Base-by-base conservation (phyloP, 495 filamentous ascomycete species). In the Penicillium goetzii region DNA sequence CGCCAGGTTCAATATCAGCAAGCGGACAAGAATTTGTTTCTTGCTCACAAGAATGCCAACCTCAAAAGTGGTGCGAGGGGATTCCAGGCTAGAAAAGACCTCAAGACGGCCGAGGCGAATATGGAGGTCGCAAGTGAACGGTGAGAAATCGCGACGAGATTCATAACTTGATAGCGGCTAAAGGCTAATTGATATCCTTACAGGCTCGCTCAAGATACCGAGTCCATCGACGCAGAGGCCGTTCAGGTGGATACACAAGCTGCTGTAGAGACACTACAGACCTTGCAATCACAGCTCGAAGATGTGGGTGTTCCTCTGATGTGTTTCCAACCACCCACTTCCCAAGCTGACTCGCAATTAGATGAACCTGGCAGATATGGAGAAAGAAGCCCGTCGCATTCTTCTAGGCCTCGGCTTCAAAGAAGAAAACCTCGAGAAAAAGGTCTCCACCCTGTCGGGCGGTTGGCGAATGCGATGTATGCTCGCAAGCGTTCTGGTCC, bases 391-490 rank as follows among this genome's bases (percentile, higher is more conserved):
- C 5, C 85, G 85, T 53, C 84, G 80, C 51, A 84, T 90, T 36
- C 84, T 92, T 3, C 72, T 79, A 7, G 88, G 90, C 50, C 80
- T 96, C 4, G 92, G 92, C 0, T 96, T 96, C 74, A 81, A 85
- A 19, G 85, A 88, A 55, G 71, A 82, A 10, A 74, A 76, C 59
- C 77, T 91, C 40, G 69, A 76, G 11, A 85, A 82, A 47, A 77
- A 83, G n/a, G 80, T 90, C 25, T 77, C 76, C 1, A 84, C 83
- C 7, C 76, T 96, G 14, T 94, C 91, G 0, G 91, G 91, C 14
- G 92, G 92, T 6, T 94, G 91, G 91, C 82, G 78, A 26, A 94
- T 92, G 86, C 83, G 91, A 41, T 86, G 83, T 51, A 81, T 85
- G 60, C 81, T 94, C 8, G 90, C 90, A 2, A 80, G 82, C 17